A percentile compares a stretch with the other conserved stretches of the same genome.
These are phyloP conservation scores for Tothia fuscella DNA, from an alignment of 2,329 filamentous ascomycete genomes.

Conservation along the genomic window DNA sequence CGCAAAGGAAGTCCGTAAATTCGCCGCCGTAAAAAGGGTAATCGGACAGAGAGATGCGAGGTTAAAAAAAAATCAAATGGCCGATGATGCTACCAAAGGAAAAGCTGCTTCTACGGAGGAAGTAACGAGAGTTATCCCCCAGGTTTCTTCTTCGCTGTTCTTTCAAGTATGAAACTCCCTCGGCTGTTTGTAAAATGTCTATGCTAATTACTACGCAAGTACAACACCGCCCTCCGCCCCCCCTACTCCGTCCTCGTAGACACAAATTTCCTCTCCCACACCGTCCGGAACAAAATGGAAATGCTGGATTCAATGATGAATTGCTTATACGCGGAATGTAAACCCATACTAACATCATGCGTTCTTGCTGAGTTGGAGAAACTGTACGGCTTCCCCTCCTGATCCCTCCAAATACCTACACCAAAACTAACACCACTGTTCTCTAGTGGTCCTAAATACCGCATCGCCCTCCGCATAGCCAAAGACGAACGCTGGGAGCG, in stretches of 20 bases:
- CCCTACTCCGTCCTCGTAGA: constrained; percentile 74
- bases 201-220: constrained; percentile 28
- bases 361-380: constrained; percentile 79
- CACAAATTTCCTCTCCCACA: constrained; percentile 85
- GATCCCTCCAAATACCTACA: no score
- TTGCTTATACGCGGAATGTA: constrained; percentile 81
- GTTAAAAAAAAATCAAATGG: constrained; percentile 68
- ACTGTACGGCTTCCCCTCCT: no score
- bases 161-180: constrained; percentile 20
- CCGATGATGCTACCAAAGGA: constrained; percentile 46
- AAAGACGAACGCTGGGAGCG: constrained; percentile 81
- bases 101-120: constrained; percentile 46
- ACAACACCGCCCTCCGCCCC: constrained; percentile 75
- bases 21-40: constrained; percentile 67
- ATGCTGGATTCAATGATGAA: constrained; percentile 87
- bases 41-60: constrained; percentile 72
- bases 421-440: no score
- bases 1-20: constrained; percentile 85
- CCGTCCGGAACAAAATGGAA: constrained; percentile 81
- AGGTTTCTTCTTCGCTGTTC: constrained; percentile 54
- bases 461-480: constrained; percentile 74
- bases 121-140: constrained; percentile 64
- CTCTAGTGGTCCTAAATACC: constrained; percentile 79
- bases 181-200: not conserved
- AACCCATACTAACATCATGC: constrained; percentile 75